A percentile compares a stretch with the other conserved stretches of the same genome.
These are phyloP conservation scores for Cutaneotrichosporon dermatis DNA, from an alignment of 1,284 basidiomycete genomes.

Conservation along the genomic window DNA sequence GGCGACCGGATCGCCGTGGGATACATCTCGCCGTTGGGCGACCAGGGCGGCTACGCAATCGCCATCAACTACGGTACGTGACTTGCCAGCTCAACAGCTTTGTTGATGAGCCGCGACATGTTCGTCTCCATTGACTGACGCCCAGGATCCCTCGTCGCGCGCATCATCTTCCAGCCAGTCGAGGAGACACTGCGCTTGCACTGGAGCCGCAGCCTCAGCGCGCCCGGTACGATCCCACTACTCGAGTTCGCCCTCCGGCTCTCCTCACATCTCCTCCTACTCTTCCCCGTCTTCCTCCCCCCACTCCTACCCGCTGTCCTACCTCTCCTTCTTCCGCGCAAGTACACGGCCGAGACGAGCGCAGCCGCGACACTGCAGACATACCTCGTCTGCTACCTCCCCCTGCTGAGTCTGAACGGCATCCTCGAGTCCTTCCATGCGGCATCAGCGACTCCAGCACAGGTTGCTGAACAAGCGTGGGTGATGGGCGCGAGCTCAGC, in stretches of 20 bases:
- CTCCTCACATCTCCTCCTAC: conserved; percentile 65
- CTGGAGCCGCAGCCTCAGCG: conserved; percentile 61
- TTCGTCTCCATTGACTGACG: conserved; percentile 6
- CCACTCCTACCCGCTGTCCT: conserved; percentile 67
- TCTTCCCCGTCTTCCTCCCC: conserved; percentile 68
- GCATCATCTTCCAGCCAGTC: conserved; percentile 85
- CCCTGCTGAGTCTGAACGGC: conserved; percentile 80
- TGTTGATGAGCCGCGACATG: conserved; percentile 59
- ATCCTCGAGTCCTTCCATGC: conserved; percentile 83
- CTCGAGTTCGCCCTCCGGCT: conserved; percentile 60
- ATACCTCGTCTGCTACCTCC: conserved; percentile 76
- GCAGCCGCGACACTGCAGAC: conserved; percentile 64
- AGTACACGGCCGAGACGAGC: conserved; percentile 67
- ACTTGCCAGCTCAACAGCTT: neutral
- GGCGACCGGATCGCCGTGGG: conserved; percentile 88
- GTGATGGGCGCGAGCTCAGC: conserved; percentile 38
- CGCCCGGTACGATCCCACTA: conserved; percentile 27
- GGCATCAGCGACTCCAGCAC: conserved; percentile 57
- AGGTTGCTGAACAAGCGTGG: conserved; percentile 34
- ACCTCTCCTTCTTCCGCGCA: conserved; percentile 64
- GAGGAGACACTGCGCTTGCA: conserved; percentile 84
- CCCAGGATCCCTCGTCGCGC: conserved; percentile 79
- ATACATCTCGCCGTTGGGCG: conserved; percentile 69
- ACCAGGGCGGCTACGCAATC: conserved; percentile 90
- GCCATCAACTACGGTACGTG: conserved; percentile 82